Evolutionary conservation across 1,284 basidiomycete genomes (phyloP).

Genomic region (Somion occarium): DNA sequence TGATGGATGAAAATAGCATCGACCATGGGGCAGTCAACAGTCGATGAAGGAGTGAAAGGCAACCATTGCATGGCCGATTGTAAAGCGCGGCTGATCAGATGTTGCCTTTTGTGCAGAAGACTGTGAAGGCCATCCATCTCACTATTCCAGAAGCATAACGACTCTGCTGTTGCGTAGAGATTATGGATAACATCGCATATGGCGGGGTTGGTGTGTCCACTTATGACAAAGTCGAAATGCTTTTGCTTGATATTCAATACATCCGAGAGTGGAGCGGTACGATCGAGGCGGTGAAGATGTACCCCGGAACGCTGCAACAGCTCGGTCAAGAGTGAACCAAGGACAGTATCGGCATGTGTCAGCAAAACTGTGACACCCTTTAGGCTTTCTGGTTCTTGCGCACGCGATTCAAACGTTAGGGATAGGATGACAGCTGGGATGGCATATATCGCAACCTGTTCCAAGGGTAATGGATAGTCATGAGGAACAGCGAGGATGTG

Average conservation of each 20-base stretch:
- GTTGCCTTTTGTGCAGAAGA: background rate
- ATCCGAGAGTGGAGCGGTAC: background rate
- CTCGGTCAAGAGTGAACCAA: background rate
- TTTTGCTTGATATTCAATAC: background rate
- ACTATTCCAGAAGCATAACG: background rate
- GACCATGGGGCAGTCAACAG: too few species aligned
- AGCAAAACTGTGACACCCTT: background rate
- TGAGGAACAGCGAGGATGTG: background rate
- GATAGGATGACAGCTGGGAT: background rate
- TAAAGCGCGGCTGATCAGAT: background rate
- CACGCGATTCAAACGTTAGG: background rate
- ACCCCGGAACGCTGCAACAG: background rate
- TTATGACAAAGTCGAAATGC: background rate
- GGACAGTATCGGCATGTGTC: background rate
- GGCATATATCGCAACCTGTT: background rate
- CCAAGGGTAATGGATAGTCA: background rate
- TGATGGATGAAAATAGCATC: too few species aligned
- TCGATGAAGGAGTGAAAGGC: too few species aligned
- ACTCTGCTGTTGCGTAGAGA: background rate
- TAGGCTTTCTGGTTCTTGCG: background rate
- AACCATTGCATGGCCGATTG: background rate
- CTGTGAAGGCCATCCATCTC: background rate
- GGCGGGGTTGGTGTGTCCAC: background rate
- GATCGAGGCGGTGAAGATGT: background rate
- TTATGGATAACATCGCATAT: background rate